Percentiles rank a stretch among this genome's conserved stretches.
Conservation (phyloP, 202 grass and related monocot genomes). For the Brachypodium distachyon region DNA sequence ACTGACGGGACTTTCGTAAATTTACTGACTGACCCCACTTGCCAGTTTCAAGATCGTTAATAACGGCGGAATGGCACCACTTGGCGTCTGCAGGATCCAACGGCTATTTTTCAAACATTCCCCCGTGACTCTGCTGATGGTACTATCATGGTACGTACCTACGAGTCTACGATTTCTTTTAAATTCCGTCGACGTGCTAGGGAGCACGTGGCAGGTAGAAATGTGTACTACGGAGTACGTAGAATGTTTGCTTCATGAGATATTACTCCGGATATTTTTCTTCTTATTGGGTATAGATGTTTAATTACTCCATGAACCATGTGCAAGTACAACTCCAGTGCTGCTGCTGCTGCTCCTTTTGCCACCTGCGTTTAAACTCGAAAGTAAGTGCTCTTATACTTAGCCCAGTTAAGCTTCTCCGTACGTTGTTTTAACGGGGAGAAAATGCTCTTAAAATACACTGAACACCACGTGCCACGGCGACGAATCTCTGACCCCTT, state of each 20-base stretch:
- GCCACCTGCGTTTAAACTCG: background rate
- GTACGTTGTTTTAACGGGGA: background rate
- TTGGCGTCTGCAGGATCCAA: background rate
- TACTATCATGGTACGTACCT: no score
- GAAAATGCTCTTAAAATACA: background rate
- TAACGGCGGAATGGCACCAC: no score
- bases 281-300: no score
- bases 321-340: no score
- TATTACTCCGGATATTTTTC: no score
- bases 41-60: background rate
- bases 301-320: no score
- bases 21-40: background rate
- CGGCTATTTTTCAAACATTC: slow-evolving; percentile 36
- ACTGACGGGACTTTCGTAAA: no score
- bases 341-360: background rate
- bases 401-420: no score
- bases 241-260: background rate
- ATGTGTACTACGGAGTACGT: no score
- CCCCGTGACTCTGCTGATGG: background rate
- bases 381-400: background rate
- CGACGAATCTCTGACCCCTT: slow-evolving; percentile 23
- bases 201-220: background rate
- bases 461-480: slow-evolving; percentile 30
- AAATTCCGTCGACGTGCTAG: no score
- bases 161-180: no score